Base-by-base conservation (phyloP, 2,329 filamentous ascomycete species). In the Phyllosticta citrichinensis region DNA sequence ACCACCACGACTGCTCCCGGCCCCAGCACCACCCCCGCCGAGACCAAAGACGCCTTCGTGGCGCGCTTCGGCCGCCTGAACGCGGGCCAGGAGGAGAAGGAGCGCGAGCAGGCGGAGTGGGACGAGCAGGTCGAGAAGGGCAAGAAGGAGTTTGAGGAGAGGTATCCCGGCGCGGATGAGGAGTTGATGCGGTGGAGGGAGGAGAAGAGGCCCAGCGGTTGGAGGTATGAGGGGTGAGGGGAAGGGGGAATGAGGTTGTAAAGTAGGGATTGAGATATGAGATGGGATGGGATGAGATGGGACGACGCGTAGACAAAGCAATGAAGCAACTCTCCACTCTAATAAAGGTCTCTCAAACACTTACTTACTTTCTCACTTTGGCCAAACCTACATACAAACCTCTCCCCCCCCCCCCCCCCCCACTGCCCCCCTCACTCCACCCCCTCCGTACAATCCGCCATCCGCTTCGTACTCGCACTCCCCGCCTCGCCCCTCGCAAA, bases 401-500 rank as follows among this genome's bases (percentile, higher is more conserved):
- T n/a, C n/a, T n/a, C n/a, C n/a, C n/a, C n/a, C n/a, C n/a, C n/a
- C 35, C 35, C n/a, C 14, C 12, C 35, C 10, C 33, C 17, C 14
- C 2, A 17, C 14, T 2, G 10, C 10, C 12, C 11, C 11, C 5
- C 40, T n/a, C 6, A 11, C 22, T 35, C 2, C 14, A 4, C 27
- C 5, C 24, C 53, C 53, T 33, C 27, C 10, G 52, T 24, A 8
- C n/a, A 47, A n/a, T 47, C 40, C 17, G 40, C 60, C 51, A 11
- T n/a, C 55, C 60, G 56, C 47, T 62, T 62, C 78, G 56, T 78
- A 72, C 62, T 64, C n/a, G 65, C 67, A 11, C 66, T 70, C 1
- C 82, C 81, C 64, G 83, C 70, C 72, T 86, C 80, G 0, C 83
- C 84, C 71, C 74, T 85, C 0, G 86, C 86, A 64, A 78, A 74